Conservation (phyloP, 441 rosid species). For the Arabidopsis hybrid region DNA sequence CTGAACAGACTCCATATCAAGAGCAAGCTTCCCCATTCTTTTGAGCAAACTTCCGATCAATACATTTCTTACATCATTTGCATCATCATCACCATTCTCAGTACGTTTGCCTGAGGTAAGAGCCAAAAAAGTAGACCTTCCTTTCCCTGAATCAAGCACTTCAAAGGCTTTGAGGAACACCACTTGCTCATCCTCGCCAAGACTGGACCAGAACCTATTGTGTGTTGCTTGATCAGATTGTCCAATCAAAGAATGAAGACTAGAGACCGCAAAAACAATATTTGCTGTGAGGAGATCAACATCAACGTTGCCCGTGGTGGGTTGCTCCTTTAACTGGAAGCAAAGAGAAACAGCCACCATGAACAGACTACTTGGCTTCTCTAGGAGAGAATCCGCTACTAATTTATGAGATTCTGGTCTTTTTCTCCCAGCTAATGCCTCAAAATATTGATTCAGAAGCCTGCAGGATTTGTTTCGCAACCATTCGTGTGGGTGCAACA, state of each 20-base stretch:
- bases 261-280: constrained; percentile 62
- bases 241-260: constrained; percentile 66
- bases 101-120: constrained; percentile 54
- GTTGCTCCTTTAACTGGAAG: constrained; percentile 70
- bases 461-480: constrained; percentile 70
- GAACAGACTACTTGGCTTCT: constrained; percentile 76
- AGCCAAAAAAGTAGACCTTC: constrained; percentile 58
- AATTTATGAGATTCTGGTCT: constrained; percentile 47
- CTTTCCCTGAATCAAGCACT: constrained; percentile 74
- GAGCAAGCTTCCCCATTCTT: constrained; percentile 80
- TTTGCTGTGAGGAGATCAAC: constrained; percentile 59
- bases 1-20: constrained; percentile 77
- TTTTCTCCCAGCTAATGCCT: constrained; percentile 49
- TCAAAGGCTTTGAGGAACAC: constrained; percentile 75
- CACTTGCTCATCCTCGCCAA: constrained; percentile 66
- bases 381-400: constrained; percentile 51
- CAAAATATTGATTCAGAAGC: constrained; percentile 68
- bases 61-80: constrained; percentile 45
- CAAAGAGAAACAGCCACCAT: constrained; percentile 77
- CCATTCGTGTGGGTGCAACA: constrained; percentile 87
- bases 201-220: constrained; percentile 60
- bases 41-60: constrained; percentile 70
- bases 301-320: constrained; percentile 44
- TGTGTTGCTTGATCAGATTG: constrained; percentile 51
- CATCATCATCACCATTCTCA: constrained; percentile 36